Conservation (phyloP, 2,329 filamentous ascomycete species). For the Pseudocercospora cruenta region DNA sequence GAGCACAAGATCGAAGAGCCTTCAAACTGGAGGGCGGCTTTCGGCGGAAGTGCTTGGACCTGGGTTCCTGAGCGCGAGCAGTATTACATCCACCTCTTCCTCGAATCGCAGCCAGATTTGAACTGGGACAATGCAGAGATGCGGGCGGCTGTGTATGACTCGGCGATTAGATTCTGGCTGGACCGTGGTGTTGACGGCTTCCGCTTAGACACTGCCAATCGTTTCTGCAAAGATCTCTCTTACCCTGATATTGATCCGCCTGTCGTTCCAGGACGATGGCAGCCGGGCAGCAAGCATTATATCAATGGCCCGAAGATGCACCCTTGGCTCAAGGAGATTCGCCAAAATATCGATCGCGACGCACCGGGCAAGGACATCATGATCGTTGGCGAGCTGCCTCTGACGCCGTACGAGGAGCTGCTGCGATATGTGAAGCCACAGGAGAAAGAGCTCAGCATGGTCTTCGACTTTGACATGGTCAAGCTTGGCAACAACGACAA, state of each 20-base stretch:
- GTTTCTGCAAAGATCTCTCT: constrained; percentile 31
- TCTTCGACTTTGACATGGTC: constrained; percentile 71
- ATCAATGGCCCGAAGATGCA: constrained; percentile 48
- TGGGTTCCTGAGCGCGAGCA: constrained; percentile 73
- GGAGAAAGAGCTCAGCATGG: constrained; percentile 68
- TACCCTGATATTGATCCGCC: constrained; percentile 30
- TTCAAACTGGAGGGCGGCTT: constrained; percentile 72
- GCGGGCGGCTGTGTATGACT: constrained; percentile 69
- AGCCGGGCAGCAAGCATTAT: constrained; percentile 29
- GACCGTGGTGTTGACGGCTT: constrained; percentile 64
- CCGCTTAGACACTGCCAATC: constrained; percentile 38
- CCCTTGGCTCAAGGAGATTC: constrained; percentile 52
- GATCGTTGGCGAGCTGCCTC: constrained; percentile 58
- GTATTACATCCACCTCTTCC: constrained; percentile 78
- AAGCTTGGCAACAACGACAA: constrained; percentile 46
- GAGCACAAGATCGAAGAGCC: constrained; percentile 58
- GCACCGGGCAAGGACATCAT: constrained; percentile 42
- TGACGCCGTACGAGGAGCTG: constrained; percentile 53
- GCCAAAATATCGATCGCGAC: constrained; percentile 27
- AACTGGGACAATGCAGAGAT: constrained; percentile 78
- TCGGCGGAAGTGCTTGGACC: constrained; percentile 65
- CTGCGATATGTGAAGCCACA: constrained; percentile 56
- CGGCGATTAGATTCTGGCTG: constrained; percentile 69
- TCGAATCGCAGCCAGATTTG: constrained; percentile 77
- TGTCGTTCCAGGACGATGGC: constrained; percentile 27